Conservation (phyloP, 768 basidiomycete genomes). For the Pleurotus giganteus region DNA sequence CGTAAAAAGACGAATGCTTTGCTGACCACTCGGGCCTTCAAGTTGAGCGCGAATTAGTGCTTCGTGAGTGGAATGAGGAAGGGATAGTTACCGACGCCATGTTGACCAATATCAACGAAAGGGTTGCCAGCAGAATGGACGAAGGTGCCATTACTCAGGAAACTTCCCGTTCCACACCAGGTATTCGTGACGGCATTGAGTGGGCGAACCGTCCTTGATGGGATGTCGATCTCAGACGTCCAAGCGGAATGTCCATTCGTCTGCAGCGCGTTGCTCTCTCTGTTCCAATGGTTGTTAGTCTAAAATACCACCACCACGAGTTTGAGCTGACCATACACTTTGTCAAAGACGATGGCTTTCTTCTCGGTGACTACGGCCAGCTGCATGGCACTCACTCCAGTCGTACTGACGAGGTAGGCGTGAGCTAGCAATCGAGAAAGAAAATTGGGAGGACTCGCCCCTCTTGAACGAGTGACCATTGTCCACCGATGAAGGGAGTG, state of each 20-base stretch:
- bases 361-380: slow-evolving; percentile 20
- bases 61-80: background rate
- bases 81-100: background rate
- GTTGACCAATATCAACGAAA: slow-evolving; percentile 12
- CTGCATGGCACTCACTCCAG: slow-evolving; percentile 23
- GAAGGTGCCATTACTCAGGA: slow-evolving; percentile 41
- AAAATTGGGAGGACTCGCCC: slow-evolving; percentile 2
- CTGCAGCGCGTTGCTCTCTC: slow-evolving; percentile 33
- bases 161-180: slow-evolving; percentile 41
- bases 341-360: slow-evolving; percentile 21
- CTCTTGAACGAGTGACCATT: slow-evolving; percentile 12
- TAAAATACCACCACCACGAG: background rate
- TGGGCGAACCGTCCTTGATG: slow-evolving; percentile 34
- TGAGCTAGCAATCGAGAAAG: background rate
- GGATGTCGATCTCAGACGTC: slow-evolving; percentile 41
- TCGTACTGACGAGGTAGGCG: slow-evolving; percentile 12
- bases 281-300: background rate
- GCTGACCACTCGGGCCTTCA: slow-evolving; percentile 24
- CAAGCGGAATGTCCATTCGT: slow-evolving; percentile 43
- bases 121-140: slow-evolving; percentile 21
- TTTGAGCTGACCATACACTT: slow-evolving; percentile 13
- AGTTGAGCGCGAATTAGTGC: background rate
- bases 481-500: slow-evolving; percentile 1
- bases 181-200: slow-evolving; percentile 32
- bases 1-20: slow-evolving; percentile 35